Evolutionary conservation across 2,329 filamentous ascomycete species (phyloP).

Genomic region (Fusarium anthophilum): DNA sequence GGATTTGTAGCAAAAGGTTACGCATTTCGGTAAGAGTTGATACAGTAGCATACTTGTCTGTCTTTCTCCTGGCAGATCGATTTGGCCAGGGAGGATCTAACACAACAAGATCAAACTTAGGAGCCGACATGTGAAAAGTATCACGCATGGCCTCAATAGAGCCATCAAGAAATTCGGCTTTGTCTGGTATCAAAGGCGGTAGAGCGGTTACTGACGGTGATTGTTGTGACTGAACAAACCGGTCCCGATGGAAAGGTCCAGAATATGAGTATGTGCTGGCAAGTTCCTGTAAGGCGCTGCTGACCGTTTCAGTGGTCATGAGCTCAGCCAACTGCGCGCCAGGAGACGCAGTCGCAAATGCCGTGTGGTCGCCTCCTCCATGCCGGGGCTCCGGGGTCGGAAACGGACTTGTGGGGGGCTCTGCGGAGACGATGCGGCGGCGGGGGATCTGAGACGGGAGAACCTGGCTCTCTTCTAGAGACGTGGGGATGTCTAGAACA

Average conservation of each 20-base stretch:
- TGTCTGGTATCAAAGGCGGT: slow-evolving; percentile 51
- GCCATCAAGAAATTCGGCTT: slow-evolving; percentile 59
- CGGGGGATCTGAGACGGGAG: slow-evolving; percentile 48
- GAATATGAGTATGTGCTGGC: slow-evolving; percentile 39
- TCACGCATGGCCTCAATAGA: slow-evolving; percentile 54
- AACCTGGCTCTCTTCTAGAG: slow-evolving; percentile 73
- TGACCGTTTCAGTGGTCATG: slow-evolving; percentile 60
- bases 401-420: slow-evolving; percentile 57
- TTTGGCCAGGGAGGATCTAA: slow-evolving; percentile 87
- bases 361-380: slow-evolving; percentile 43
- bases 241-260: slow-evolving; percentile 60
- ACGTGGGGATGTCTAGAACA: slow-evolving; percentile 75
- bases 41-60: slow-evolving; percentile 58
- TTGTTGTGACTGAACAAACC: slow-evolving; percentile 39
- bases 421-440: slow-evolving; percentile 57
- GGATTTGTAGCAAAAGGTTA: slow-evolving; percentile 61
- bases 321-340: slow-evolving; percentile 63
- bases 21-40: slow-evolving; percentile 57
- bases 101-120: slow-evolving; percentile 72
- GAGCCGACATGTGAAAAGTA: slow-evolving; percentile 54
- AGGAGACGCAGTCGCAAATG: slow-evolving; percentile 45
- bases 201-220: slow-evolving; percentile 5
- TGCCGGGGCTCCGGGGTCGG: slow-evolving; percentile 60
- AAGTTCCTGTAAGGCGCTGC: slow-evolving; percentile 54
- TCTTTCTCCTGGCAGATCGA: slow-evolving; percentile 72